phyloP scores from a whole-genome alignment of 768 basidiomycete genomes.

The Tricholoma terreum region DNA sequence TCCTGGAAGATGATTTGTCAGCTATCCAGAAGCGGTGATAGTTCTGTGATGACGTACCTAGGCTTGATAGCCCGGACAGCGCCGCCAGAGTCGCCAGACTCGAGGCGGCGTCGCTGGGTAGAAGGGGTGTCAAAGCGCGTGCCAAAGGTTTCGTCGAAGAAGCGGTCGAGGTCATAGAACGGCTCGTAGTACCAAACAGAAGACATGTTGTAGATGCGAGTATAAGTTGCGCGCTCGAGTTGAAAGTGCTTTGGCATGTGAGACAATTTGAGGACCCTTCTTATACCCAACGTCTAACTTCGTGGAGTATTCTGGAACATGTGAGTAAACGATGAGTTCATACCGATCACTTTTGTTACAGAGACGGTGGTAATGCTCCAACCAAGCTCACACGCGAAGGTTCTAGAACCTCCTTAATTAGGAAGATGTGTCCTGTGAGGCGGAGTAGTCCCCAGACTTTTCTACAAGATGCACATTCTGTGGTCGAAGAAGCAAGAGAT shows the following conservation, averaged over 20 bases:
- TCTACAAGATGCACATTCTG: no score
- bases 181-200: slow-evolving; percentile 36
- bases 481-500: no score
- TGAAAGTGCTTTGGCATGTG: not conserved
- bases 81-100: not conserved
- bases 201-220: slow-evolving; percentile 8
- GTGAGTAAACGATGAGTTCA: not conserved
- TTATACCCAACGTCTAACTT: not conserved
- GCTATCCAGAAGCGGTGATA: not conserved
- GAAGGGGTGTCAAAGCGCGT: slow-evolving; percentile 5
- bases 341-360: not conserved
- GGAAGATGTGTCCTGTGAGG: not conserved
- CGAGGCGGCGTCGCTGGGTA: slow-evolving; percentile 1
- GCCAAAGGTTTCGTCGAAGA: slow-evolving; percentile 34
- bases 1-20: slow-evolving; percentile 23
- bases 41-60: not conserved
- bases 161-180: slow-evolving; percentile 37
- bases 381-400: not conserved
- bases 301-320: not conserved
- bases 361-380: no score
- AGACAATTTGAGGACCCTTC: not conserved
- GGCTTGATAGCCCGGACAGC: slow-evolving; percentile 7
- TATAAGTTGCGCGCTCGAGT: not conserved
- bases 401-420: not conserved
- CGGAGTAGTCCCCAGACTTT: no score